phyloP scores from a whole-genome alignment of 768 basidiomycete species.

The Gloeopeniophorella convolvens region DNA sequence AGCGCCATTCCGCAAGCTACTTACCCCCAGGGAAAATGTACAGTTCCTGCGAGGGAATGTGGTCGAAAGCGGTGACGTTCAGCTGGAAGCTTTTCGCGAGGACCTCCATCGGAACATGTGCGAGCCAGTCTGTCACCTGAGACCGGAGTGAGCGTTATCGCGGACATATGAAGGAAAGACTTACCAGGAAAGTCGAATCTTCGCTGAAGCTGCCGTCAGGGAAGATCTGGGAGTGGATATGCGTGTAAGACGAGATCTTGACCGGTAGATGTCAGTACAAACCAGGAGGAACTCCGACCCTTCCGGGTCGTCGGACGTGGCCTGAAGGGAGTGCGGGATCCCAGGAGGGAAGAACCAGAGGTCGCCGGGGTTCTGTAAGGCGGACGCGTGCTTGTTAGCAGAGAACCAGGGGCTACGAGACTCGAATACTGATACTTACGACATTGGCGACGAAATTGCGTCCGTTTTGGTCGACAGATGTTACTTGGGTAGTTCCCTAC shows the following conservation, averaged over 20 bases:
- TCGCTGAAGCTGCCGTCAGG: constrained; percentile 32
- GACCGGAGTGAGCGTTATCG: constrained; percentile 9
- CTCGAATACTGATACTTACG: constrained; percentile 1
- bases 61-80: constrained; percentile 27
- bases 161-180: not conserved
- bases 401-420: not conserved
- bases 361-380: constrained; percentile 14
- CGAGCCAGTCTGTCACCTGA: constrained; percentile 29
- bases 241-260: not conserved
- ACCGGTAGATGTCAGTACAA: constrained; percentile 5
- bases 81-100: constrained; percentile 33
- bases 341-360: constrained; percentile 32
- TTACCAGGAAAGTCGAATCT: constrained; percentile 31
- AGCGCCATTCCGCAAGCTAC: no score
- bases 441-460: constrained; percentile 13
- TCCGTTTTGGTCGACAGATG: constrained; percentile 13
- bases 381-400: not conserved
- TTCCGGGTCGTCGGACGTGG: constrained; percentile 23
- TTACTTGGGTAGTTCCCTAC: constrained; percentile 18
- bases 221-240: constrained; percentile 26
- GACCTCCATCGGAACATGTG: constrained; percentile 32
- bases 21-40: constrained; percentile 29
- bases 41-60: constrained; percentile 26
- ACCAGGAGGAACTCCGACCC: constrained; percentile 32
- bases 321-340: constrained; percentile 34